phyloP scores from a whole-genome alignment of 2,329 filamentous ascomycete genomes.

The Beauveria scarabaeidicola region DNA sequence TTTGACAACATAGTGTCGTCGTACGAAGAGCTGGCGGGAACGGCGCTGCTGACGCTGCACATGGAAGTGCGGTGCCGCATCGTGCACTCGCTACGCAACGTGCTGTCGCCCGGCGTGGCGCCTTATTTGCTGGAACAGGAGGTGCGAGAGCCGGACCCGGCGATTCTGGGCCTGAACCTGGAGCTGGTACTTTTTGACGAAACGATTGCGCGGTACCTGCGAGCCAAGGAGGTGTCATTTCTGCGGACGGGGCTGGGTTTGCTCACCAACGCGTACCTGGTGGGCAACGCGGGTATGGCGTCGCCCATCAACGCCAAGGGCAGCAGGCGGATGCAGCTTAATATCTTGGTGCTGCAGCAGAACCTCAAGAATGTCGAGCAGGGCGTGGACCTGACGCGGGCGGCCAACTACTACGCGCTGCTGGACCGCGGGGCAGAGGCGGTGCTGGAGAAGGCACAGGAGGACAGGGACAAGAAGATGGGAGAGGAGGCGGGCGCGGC shows the following conservation, averaged over 20 bases:
- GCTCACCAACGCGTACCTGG: constrained; percentile 71
- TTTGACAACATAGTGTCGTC: constrained; percentile 84
- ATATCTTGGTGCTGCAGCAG: constrained; percentile 90
- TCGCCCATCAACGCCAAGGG: constrained; percentile 79
- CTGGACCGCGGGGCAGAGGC: constrained; percentile 58
- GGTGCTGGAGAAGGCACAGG: constrained; percentile 54
- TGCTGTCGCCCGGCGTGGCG: constrained; percentile 50
- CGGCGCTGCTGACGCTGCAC: constrained; percentile 76
- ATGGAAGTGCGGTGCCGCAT: constrained; percentile 82
- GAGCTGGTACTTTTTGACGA: constrained; percentile 85
- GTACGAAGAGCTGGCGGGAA: constrained; percentile 71
- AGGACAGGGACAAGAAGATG: constrained; percentile 29
- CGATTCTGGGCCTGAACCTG: constrained; percentile 74
- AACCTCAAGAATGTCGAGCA: constrained; percentile 90
- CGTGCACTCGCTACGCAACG: constrained; percentile 64
- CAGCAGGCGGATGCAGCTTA: constrained; percentile 80
- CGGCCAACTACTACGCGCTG: constrained; percentile 60
- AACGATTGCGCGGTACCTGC: constrained; percentile 64
- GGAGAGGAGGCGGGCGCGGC: constrained; percentile 19
- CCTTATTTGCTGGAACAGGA: constrained; percentile 61
- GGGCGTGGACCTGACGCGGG: constrained; percentile 53
- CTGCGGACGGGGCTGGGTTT: constrained; percentile 67
- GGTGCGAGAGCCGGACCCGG: constrained; percentile 68
- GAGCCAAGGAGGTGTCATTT: constrained; percentile 62
- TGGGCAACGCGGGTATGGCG: constrained; percentile 61